Percentiles rank a stretch among this genome's conserved stretches.
These are phyloP conservation scores for Paragyromitra xinjiangensis DNA, from an alignment of 495 filamentous ascomycete genomes.

Conservation along the genomic window DNA sequence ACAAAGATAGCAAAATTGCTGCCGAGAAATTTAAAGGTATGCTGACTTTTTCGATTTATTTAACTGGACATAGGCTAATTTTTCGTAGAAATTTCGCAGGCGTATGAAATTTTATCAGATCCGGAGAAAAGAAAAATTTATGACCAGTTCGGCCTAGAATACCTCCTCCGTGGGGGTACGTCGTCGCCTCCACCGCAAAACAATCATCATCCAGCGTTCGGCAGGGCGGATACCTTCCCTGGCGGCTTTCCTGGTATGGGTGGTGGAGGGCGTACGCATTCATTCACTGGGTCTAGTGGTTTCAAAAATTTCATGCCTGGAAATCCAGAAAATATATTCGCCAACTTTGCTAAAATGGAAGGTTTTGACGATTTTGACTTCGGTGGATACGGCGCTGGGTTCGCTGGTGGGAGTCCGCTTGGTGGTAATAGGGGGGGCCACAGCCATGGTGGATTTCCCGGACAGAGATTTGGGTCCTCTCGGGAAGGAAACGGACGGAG, in stretches of 20 bases:
- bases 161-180: conserved; percentile 82
- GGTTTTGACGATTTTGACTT: conserved; percentile 62
- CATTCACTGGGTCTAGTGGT: conserved; percentile 38
- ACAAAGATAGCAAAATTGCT: conserved; percentile 85
- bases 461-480: conserved; percentile 50
- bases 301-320: conserved; percentile 76
- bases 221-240: conserved; percentile 66
- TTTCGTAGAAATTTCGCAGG: conserved; percentile 80
- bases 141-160: conserved; percentile 93
- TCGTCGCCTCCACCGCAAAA: conserved; percentile 68
- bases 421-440: conserved; percentile 58
- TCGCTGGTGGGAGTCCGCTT: conserved; percentile 58
- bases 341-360: conserved; percentile 74
- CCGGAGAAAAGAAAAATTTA: conserved; percentile 97
- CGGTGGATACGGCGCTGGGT: conserved; percentile 58
- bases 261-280: conserved; percentile 56
- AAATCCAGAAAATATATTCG: conserved; percentile 83
- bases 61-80: conserved; percentile 35
- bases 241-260: conserved; percentile 63
- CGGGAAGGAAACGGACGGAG: conserved; percentile 57
- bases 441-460: conserved; percentile 50
- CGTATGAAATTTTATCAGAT: conserved; percentile 96
- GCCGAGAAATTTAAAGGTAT: conserved; percentile 86
- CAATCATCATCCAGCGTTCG: conserved; percentile 64
- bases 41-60: conserved; percentile 20